Evolutionary conservation across 1,284 basidiomycete species (phyloP), one percentile per base, ranked within the genome.

Genomic region (Papiliotrema flavescens): DNA sequence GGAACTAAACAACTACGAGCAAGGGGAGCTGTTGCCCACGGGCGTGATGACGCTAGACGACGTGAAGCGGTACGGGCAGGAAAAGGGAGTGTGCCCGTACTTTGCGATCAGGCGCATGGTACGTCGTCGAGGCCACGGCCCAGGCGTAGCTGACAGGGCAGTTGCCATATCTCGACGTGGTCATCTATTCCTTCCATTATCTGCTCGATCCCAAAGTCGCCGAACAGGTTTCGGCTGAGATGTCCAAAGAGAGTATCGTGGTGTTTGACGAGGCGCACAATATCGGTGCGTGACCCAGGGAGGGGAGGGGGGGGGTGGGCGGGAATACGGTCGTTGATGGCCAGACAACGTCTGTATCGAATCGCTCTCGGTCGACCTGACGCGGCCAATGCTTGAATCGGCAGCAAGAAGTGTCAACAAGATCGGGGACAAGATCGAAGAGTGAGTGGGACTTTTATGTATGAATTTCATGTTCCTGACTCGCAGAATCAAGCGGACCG

Each of bases 191-290:
- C 34, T 99, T 98, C 78, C 96, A 98, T 75, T 99, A 99, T 74
- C 82, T 99, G 23, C 84, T 99, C 43, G 96, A 99, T 77, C 96
- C 96, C 0, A 99, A 99, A 78, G 93, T 99, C 40, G 96, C 96
- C 0, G 95, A 98, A 67, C 94, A 98, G 79, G 96, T 99, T 14
- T 98, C 94, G 6, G 94, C 92, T 69, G 95, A 98, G 73, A 83
- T 98, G 78, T 91, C 89, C 32, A 98, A 98, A 66, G 96, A 98
- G 72, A 87, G 92, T 42, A 99, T 99, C 55, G 94, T 99, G 44
- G 94, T 99, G 0, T 99, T 99, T 68, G 96, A 99, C 72, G 96
- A 99, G 76, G 96, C 96, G 8, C 96, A 99, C 79, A 99, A 99
- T 73, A 99, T 99, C 55, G 93, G 91, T 92, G 63, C 58, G 81